These are phyloP conservation scores for Trichoderma asperellum DNA, from an alignment of 2,329 filamentous ascomycete genomes.

Conservation along the genomic window DNA sequence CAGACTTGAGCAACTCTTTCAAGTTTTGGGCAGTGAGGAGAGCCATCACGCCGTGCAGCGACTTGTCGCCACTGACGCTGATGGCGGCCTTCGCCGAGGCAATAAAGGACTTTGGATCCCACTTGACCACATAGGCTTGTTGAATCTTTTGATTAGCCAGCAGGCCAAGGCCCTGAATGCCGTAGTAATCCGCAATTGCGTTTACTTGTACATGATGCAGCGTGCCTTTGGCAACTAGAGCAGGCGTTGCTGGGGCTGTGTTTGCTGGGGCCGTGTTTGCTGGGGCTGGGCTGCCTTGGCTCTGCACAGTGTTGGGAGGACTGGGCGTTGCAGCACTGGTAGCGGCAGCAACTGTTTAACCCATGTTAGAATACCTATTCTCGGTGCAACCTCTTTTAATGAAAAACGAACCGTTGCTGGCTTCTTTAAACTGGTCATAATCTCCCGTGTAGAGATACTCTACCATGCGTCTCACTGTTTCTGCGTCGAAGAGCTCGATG, in stretches of 20 bases:
- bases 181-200: constrained; percentile 34
- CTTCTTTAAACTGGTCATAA: constrained; percentile 25
- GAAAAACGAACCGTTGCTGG: background rate
- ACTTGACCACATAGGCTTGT: background rate
- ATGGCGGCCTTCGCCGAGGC: constrained; percentile 15
- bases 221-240: constrained; percentile 10
- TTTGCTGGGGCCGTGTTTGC: background rate
- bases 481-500: constrained; percentile 30
- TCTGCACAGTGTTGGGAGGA: background rate
- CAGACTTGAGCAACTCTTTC: background rate
- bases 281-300: background rate
- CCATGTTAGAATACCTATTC: background rate
- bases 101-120: constrained; percentile 13
- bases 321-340: background rate
- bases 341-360: background rate
- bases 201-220: constrained; percentile 33
- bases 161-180: constrained; percentile 28
- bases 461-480: constrained; percentile 32
- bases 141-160: constrained; percentile 29
- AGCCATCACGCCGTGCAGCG: constrained; percentile 19
- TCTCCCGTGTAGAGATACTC: constrained; percentile 34
- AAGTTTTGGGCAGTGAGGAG: background rate
- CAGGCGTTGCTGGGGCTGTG: background rate
- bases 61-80: constrained; percentile 11
- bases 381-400: too few relatives aligned